Percentiles rank a stretch among this genome's conserved stretches.
phyloP scores from a whole-genome alignment of 768 basidiomycete genomes.

The Leucosporidium yakuticum region DNA sequence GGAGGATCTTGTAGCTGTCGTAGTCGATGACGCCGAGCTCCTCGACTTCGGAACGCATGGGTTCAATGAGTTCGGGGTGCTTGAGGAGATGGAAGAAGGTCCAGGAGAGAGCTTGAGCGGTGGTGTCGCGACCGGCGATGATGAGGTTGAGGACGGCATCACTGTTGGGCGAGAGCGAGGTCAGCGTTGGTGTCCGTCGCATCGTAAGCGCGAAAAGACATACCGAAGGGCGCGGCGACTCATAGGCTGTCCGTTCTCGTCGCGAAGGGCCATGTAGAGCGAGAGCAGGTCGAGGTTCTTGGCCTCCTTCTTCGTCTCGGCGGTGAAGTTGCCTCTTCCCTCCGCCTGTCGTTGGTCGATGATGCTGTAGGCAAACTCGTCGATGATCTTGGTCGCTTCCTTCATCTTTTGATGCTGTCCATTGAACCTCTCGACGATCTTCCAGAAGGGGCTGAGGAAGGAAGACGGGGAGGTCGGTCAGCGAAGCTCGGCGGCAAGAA shows the following conservation, averaged over 20 bases:
- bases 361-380: slow-evolving; percentile 7
- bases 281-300: slow-evolving; percentile 1
- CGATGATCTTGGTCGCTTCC: neutral
- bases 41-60: neutral
- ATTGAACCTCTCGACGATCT: neutral
- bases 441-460: slow-evolving; percentile 6
- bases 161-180: neutral
- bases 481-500: too few relatives aligned
- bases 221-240: neutral
- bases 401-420: neutral
- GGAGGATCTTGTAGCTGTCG: slow-evolving; percentile 12
- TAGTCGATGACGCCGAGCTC: slow-evolving; percentile 4
- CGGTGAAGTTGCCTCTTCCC: neutral
- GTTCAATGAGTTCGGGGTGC: neutral
- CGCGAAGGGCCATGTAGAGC: neutral
- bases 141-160: slow-evolving; percentile 6
- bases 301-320: neutral
- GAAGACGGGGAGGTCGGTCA: too few relatives aligned
- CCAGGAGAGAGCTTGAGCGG: slow-evolving; percentile 14
- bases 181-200: too few relatives aligned
- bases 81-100: slow-evolving; percentile 1
- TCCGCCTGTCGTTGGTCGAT: slow-evolving; percentile 1
- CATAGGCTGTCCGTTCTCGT: neutral
- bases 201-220: neutral
- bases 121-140: slow-evolving; percentile 18